A percentile compares a stretch with the other conserved stretches of the same genome.
Evolutionary conservation across 306 rosid species (phyloP).

Genomic region (Fagus crenata): DNA sequence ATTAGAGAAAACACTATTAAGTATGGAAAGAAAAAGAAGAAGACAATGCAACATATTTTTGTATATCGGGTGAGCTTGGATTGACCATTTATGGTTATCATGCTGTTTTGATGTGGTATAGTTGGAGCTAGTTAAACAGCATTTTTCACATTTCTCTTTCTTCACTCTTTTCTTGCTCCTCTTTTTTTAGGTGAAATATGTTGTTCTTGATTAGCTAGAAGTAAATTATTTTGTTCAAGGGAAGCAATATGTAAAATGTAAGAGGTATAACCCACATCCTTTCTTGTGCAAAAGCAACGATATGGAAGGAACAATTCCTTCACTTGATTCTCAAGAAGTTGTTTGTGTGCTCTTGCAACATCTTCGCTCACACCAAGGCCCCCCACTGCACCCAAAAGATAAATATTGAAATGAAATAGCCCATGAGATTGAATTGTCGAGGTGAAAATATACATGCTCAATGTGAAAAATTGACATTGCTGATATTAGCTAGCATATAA

Average conservation of each 20-base stretch:
- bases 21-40: background rate
- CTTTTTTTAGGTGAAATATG: background rate
- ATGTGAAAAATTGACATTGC: no score
- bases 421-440: background rate
- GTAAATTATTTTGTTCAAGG: background rate
- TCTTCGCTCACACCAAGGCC: conserved; percentile 45
- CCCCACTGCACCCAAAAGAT: conserved; percentile 45
- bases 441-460: background rate
- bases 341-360: conserved; percentile 45
- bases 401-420: background rate
- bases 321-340: conserved; percentile 55
- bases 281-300: conserved; percentile 74
- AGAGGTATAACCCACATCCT: conserved; percentile 39
- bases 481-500: no score
- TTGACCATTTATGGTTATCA: background rate
- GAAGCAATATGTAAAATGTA: background rate
- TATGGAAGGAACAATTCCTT: conserved; percentile 71
- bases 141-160: no score
- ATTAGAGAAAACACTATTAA: background rate
- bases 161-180: background rate
- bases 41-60: no score
- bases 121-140: no score
- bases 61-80: background rate
- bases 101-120: no score
- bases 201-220: background rate